Evolutionary conservation across 495 filamentous ascomycete species (phyloP).

Genomic region (Penicillium flavigenum): DNA sequence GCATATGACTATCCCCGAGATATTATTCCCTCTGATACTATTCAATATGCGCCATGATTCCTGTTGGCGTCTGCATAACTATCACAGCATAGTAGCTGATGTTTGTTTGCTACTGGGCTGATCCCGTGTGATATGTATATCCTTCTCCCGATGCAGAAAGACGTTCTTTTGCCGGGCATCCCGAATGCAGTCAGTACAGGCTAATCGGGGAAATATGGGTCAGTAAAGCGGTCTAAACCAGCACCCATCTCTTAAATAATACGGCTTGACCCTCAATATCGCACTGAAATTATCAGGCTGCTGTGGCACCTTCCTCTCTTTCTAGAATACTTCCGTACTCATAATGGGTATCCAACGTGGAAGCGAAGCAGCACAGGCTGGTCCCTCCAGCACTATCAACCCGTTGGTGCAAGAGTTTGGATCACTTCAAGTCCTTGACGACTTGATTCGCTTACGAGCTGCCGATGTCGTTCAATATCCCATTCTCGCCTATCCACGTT

Average conservation of each 20-base stretch:
- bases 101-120: background rate
- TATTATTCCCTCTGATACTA: background rate
- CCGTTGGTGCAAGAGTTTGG: constrained; percentile 35
- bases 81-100: background rate
- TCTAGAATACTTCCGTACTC: background rate
- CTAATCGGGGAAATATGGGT: background rate
- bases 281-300: background rate
- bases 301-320: background rate
- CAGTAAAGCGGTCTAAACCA: background rate
- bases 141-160: constrained; percentile 14
- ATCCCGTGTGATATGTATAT: constrained; percentile 3
- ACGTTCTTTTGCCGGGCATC: constrained; percentile 12
- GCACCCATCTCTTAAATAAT: background rate
- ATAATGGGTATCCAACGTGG: constrained; percentile 36
- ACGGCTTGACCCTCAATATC: background rate
- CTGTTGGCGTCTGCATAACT: background rate
- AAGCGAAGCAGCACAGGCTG: constrained; percentile 11
- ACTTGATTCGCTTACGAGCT: constrained; percentile 50
- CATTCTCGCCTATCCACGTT: constrained; percentile 52
- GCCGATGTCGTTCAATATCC: constrained; percentile 50
- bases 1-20: background rate
- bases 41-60: background rate
- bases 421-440: constrained; percentile 43
- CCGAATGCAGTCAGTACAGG: constrained; percentile 24
- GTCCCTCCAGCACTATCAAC: constrained; percentile 17